Evolutionary conservation across 768 basidiomycete genomes (phyloP).

Genomic region (Cubamyces sp.): DNA sequence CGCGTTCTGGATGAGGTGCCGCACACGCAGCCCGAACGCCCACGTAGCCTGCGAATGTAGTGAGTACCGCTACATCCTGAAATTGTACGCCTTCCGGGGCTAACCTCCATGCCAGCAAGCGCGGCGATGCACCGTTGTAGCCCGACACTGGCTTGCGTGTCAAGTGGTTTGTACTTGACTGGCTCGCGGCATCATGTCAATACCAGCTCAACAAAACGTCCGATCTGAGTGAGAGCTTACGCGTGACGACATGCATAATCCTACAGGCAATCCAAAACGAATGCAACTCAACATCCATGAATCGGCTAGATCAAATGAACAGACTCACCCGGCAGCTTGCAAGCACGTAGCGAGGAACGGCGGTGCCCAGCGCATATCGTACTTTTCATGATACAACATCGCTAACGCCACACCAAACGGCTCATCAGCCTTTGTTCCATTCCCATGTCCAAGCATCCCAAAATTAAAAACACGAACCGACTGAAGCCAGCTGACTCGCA

Average conservation of each 20-base stretch:
- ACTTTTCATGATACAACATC: slow-evolving; percentile 60
- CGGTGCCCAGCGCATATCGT: slow-evolving; percentile 61
- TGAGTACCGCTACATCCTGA: slow-evolving; percentile 9
- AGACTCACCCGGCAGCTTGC: slow-evolving; percentile 69
- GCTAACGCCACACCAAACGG: slow-evolving; percentile 41
- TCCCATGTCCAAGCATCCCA: background rate
- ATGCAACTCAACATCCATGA: background rate
- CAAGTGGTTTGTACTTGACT: slow-evolving; percentile 75
- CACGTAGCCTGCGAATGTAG: slow-evolving; percentile 54
- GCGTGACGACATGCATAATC: slow-evolving; percentile 76
- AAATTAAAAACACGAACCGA: slow-evolving; percentile 46
- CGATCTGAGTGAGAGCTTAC: too few species aligned
- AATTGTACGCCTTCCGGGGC: slow-evolving; percentile 20
- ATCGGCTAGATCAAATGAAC: background rate
- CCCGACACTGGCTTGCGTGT: slow-evolving; percentile 68
- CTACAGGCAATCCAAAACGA: slow-evolving; percentile 41
- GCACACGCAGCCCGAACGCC: slow-evolving; percentile 71
- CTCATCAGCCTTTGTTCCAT: background rate
- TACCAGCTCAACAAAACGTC: too few species aligned
- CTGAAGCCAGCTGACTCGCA: slow-evolving; percentile 67
- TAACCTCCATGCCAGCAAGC: slow-evolving; percentile 70
- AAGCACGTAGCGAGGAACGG: slow-evolving; percentile 71
- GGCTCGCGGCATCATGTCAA: background rate
- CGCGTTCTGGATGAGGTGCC: slow-evolving; percentile 71
- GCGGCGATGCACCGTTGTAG: slow-evolving; percentile 66